Evolutionary conservation across 345 rosid genomes (phyloP).

Genomic region (Ceriops tagal): DNA sequence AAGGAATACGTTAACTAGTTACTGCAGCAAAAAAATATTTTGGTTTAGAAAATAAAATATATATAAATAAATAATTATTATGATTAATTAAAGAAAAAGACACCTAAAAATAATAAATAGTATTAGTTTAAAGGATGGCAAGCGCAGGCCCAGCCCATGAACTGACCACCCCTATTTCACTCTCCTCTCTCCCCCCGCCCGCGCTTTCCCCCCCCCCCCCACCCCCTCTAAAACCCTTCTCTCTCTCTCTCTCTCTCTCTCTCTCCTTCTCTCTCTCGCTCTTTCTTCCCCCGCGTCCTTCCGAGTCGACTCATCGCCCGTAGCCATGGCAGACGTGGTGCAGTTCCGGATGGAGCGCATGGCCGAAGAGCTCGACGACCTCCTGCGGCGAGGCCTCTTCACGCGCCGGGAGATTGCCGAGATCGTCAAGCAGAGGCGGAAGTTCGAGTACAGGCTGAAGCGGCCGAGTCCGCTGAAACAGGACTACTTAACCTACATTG

Average conservation of each 20-base stretch:
- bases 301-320: conserved; percentile 5
- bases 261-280: neutral
- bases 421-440: conserved; percentile 82
- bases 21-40: too few species aligned
- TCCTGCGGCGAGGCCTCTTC: conserved; percentile 66
- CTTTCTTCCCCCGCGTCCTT: conserved; percentile 4
- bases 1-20: too few species aligned
- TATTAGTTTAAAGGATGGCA: neutral
- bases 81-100: too few species aligned
- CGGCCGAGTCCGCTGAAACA: conserved; percentile 84
- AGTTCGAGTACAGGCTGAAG: conserved; percentile 89
- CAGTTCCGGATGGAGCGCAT: conserved; percentile 95
- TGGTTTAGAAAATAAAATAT: too few species aligned
- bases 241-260: neutral
- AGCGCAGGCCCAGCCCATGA: neutral
- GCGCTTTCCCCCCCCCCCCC: neutral
- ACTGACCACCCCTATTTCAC: neutral
- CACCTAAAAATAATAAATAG: too few species aligned
- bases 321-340: conserved; percentile 82
- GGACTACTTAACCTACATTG: conserved; percentile 76
- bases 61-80: too few species aligned
- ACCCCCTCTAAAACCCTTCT: neutral
- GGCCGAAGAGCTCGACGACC: conserved; percentile 90
- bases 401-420: conserved; percentile 69
- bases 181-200: neutral